Percentiles rank a stretch among this genome's conserved stretches.
Conservation (phyloP, 352 stramenopile species). For the Aphanomyces stellatus region DNA sequence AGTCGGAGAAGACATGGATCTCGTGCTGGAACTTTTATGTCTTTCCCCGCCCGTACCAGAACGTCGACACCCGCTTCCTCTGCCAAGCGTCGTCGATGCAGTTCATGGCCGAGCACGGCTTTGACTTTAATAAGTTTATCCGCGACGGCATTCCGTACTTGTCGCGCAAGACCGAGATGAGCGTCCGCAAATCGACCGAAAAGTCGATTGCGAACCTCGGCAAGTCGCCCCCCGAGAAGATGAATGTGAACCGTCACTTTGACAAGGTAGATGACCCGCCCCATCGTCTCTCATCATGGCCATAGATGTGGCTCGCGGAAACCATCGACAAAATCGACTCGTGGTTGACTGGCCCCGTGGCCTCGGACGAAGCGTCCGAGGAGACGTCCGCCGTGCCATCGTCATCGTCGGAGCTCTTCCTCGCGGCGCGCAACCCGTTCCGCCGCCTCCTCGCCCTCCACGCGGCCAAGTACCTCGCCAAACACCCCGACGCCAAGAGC, state of each 20-base stretch:
- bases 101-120: constrained; percentile 75
- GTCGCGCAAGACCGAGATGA: constrained; percentile 39
- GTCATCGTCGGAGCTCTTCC: constrained; percentile 41
- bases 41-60: constrained; percentile 56
- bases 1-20: constrained; percentile 40
- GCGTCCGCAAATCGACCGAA: constrained; percentile 45
- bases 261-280: constrained; percentile 6
- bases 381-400: constrained; percentile 27
- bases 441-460: constrained; percentile 54
- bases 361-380: too few species aligned
- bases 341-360: constrained; percentile 38
- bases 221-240: constrained; percentile 23
- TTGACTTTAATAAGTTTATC: constrained; percentile 86
- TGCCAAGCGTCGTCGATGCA: constrained; percentile 73
- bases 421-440: constrained; percentile 58
- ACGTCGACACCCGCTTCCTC: constrained; percentile 62
- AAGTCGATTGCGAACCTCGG: constrained; percentile 46
- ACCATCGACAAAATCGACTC: constrained; percentile 30
- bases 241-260: neutral
- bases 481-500: constrained; percentile 42
- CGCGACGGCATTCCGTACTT: constrained; percentile 72
- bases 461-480: constrained; percentile 35
- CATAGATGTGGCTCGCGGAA: too few species aligned
- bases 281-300: too few species aligned
- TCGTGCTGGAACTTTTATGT: constrained; percentile 86